Evolutionary conservation across 495 filamentous ascomycete species (phyloP), one percentile per base, ranked within the genome.

Genomic region (Acidiella bohemica): DNA sequence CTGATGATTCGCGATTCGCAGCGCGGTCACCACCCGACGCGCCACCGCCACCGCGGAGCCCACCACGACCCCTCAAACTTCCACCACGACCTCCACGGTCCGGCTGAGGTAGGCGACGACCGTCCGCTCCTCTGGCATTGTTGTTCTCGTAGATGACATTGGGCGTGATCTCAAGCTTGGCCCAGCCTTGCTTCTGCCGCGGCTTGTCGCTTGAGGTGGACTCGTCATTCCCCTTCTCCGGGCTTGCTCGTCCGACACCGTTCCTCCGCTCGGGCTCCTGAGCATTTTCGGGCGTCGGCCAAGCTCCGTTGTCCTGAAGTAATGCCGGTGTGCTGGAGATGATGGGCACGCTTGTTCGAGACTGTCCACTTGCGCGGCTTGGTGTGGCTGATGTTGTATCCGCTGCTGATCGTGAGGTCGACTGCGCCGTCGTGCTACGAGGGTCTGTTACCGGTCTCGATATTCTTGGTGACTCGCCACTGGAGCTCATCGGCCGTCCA

Each of bases 261-360:
- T 56, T 81, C 50, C 75, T 82, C 63, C 78, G 78, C 44, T 81
- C 78, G 44, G 80, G 75, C 27, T 76, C 75, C 23, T 80, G 68
- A 2, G 80, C 83, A 31, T 70, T 77, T 40, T 93, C 80, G 1
- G 85, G 86, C 7, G 90, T 93, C 14, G 90, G 90, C 90, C 90
- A 97, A 21, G 75, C 76, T 21, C 71, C 65, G 27, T 80, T 67
- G 59, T 93, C 84, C 36, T 72, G 80, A 25, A 80, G 79, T 3
- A 77, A 70, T 11, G 78, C 70, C 11, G 68, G 66, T 33, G 70
- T 66, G 29, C 75, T 65, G 12, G 70, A 34, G 13, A 32, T 6
- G 12, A 39, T 50, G 17, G 41, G 23, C 3, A 38, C 12, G 25
- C 35, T 41, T 7, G 34, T 14, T 1, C 46, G 40, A 20, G 22